Evolutionary conservation across 305 asterid species (phyloP).

Genomic region (Withania somnifera): DNA sequence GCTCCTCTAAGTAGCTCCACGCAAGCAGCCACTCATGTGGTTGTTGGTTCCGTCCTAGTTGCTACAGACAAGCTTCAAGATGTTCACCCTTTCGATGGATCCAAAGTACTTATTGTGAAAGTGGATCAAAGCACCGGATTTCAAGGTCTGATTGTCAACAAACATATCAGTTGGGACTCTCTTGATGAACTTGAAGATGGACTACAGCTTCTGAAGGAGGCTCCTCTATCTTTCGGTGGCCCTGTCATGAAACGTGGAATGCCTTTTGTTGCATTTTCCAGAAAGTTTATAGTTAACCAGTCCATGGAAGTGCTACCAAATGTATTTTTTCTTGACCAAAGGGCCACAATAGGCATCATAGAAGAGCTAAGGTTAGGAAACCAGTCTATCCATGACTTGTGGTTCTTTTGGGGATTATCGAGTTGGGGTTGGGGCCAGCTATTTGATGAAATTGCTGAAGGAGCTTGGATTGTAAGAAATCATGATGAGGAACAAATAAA

Average conservation of each 20-base stretch:
- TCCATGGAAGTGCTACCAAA: conserved; percentile 41
- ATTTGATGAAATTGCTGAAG: conserved; percentile 68
- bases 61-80: conserved; percentile 69
- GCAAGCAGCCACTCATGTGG: conserved; percentile 31
- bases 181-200: conserved; percentile 48
- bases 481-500: conserved; percentile 34
- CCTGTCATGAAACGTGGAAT: conserved; percentile 65
- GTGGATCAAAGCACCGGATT: conserved; percentile 46
- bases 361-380: conserved; percentile 51
- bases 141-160: conserved; percentile 71
- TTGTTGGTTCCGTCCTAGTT: conserved; percentile 46
- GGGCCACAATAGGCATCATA: conserved; percentile 28
- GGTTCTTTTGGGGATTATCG: conserved; percentile 78
- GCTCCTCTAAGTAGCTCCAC: conserved; percentile 24
- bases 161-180: conserved; percentile 70
- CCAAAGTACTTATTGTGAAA: conserved; percentile 62
- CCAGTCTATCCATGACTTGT: conserved; percentile 40
- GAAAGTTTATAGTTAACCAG: conserved; percentile 21
- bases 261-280: conserved; percentile 66
- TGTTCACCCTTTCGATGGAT: conserved; percentile 59
- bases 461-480: conserved; percentile 73
- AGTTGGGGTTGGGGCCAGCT: conserved; percentile 86
- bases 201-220: conserved; percentile 39
- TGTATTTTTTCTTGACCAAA: conserved; percentile 48
- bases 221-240: conserved; percentile 80